These are phyloP conservation scores for Sophora flavescens DNA, from an alignment of 306 rosid genomes.

Conservation along the genomic window DNA sequence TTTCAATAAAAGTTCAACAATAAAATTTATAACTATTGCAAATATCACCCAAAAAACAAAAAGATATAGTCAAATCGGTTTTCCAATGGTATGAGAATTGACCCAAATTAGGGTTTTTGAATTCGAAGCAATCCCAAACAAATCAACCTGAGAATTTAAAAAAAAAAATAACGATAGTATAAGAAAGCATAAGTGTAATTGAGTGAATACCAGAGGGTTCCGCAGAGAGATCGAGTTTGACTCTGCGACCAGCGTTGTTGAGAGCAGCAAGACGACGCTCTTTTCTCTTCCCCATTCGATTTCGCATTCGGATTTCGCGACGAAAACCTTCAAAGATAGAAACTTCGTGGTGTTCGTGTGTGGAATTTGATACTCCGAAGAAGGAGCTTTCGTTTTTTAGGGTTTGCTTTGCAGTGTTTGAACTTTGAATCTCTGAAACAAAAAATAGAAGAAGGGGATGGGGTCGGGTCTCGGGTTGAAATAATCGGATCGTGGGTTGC, in stretches of 20 bases:
- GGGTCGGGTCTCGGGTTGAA: conserved; percentile 21
- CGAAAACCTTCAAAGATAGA: background rate
- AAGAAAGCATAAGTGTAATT: background rate
- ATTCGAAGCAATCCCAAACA: background rate
- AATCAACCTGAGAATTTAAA: background rate
- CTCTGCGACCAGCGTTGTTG: conserved; percentile 91
- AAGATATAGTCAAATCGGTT: background rate
- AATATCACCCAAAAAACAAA: background rate
- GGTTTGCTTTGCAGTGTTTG: conserved; percentile 32
- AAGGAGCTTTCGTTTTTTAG: conserved; percentile 23
- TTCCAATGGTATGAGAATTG: background rate
- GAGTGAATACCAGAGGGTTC: conserved; percentile 90
- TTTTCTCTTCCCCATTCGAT: conserved; percentile 90
- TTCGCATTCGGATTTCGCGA: conserved; percentile 8
- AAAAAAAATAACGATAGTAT: background rate
- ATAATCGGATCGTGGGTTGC: background rate
- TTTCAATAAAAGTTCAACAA: conserved; percentile 1
- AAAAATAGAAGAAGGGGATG: background rate
- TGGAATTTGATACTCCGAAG: background rate
- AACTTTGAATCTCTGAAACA: background rate
- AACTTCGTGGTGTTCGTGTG: background rate
- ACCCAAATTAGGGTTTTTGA: conserved; percentile 8
- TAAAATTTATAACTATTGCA: background rate
- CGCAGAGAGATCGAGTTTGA: conserved; percentile 95
- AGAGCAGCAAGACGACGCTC: conserved; percentile 95